Evolutionary conservation across 2,329 filamentous ascomycete genomes (phyloP), one percentile per base, ranked within the genome.

Genomic region (Sordariomycetes sp.): DNA sequence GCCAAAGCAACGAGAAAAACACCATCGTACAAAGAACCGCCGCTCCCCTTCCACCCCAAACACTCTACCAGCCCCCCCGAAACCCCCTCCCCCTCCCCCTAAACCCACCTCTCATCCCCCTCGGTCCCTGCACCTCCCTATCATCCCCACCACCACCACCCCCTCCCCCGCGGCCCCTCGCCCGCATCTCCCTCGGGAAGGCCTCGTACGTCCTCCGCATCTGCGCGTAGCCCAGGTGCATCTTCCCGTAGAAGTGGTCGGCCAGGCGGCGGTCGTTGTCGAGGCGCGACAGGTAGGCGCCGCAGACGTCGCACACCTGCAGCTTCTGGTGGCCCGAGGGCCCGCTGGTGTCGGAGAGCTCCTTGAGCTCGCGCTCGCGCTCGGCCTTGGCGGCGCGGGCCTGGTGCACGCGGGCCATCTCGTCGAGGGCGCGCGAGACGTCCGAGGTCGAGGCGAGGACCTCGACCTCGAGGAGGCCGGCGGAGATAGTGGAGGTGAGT

Each of bases 161-260:
- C 20, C 73, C 73, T 60, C 73, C 76, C 37, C 72, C 70, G 48
- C 83, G 81, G 54, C 79, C 77, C 32, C 89, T 78, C 1, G 87
- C 87, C 68, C 90, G 89, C 72, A 96, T 79, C 69, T 97, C 91
- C 72, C 91, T 91, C 56, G 87, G 87, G 62, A 99, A 84, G n/a
- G 82, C 77, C 59, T 96, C 91, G 67, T 84, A 91, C 3, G 91
- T 94, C 79, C 94, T 96, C 65, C 94, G 85, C 94, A 99, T 99
- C 74, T 96, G 90, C 18, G 94, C 94, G 70, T 97, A 99, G 0
- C 94, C 94, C 59, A 99, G 76, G 69, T 99, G 94, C 94, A 99
- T 99, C 79, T 99, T 99, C 24, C 94, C 94, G 72, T 97, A 97
- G 70, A 99, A 99, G 71, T 99, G 94, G 70, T 99, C 94, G 22